Percentiles rank a stretch among this genome's conserved stretches.
Conservation (phyloP, 75 land plant genomes). For the Larix kaempferi region DNA sequence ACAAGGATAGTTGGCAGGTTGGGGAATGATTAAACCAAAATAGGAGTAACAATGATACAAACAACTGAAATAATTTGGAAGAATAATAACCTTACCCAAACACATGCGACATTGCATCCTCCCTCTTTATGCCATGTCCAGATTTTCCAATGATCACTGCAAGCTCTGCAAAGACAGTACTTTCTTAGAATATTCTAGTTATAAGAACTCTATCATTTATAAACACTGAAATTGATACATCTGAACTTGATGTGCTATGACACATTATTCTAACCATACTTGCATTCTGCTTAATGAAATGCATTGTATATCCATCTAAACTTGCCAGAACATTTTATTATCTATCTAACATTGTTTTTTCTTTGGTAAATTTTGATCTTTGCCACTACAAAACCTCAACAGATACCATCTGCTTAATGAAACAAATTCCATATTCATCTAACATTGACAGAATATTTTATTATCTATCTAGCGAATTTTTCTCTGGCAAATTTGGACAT, state of each 20-base stretch:
- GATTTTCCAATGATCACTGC: slow-evolving; percentile 48
- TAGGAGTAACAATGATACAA: not conserved
- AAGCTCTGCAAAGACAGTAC: slow-evolving; percentile 26
- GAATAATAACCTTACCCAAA: slow-evolving; percentile 33
- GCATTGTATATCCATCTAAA: not conserved
- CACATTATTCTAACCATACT: not conserved
- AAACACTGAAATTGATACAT: not conserved
- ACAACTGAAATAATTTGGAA: not conserved
- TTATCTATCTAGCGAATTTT: too few relatives aligned
- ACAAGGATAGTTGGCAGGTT: not conserved
- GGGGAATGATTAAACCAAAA: not conserved
- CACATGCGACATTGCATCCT: slow-evolving; percentile 30
- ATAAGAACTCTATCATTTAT: not conserved
- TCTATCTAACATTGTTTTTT: not conserved
- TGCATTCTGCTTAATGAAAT: not conserved
- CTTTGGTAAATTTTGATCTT: not conserved
- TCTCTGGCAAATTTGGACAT: too few relatives aligned
- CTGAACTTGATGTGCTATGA: not conserved
- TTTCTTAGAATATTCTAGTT: not conserved
- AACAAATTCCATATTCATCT: not conserved
- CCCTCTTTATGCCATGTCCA: slow-evolving; percentile 32
- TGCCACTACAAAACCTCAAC: not conserved
- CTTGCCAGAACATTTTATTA: not conserved
- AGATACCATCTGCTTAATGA: not conserved
- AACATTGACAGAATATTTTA: not conserved